Evolutionary conservation across 2,329 filamentous ascomycete species (phyloP), one percentile per base, ranked within the genome.

Genomic region (Dothidotthia symphoricarpi): DNA sequence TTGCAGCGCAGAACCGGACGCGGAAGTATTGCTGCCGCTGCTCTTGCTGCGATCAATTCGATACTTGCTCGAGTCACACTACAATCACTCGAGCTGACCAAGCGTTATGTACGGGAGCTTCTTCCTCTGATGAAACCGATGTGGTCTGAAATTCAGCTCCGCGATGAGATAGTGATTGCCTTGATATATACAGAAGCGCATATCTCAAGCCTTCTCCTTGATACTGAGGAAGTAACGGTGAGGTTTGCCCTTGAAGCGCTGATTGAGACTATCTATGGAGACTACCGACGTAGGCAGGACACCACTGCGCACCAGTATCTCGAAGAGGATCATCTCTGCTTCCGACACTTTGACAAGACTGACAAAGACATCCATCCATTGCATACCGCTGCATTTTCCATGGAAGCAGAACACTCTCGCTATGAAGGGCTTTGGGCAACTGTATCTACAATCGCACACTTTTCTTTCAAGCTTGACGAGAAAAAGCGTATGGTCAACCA

Each of bases 11-110:
- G 75, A 47, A 71, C 82, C 28, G 79, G 80, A 30, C 78, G 77
- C 51, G 69, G 82, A 34, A 86, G 89, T 52, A 82, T 85, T 55
- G 70, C 83, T 36, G 83, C 85, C 55, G 69, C 83, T 39, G 84
- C 85, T 12, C 88, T 97, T 60, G 81, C 80, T 28, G 77, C 83
- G 28, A 73, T 96, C 55, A 94, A 95, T 67, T 71, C 74, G 33
- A 66, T 95, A 5, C 71, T 95, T 32, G 70, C 75, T 26, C 77
- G 75, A 39, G 78, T 80, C 3, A 75, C 86, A 39, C 80, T 83
- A 31, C 86, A 95, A 55, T 78, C 86, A 44, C 74, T 83, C 11
- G 64, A 72, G 1, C 72, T 88, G 35, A 79, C 83, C 3, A 77
- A 77, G 47, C 73, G 71, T 24, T 69, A 84, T 25, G 75, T 85